Conservation (phyloP, 78 protist species). For the Isochrysis galbana region DNA sequence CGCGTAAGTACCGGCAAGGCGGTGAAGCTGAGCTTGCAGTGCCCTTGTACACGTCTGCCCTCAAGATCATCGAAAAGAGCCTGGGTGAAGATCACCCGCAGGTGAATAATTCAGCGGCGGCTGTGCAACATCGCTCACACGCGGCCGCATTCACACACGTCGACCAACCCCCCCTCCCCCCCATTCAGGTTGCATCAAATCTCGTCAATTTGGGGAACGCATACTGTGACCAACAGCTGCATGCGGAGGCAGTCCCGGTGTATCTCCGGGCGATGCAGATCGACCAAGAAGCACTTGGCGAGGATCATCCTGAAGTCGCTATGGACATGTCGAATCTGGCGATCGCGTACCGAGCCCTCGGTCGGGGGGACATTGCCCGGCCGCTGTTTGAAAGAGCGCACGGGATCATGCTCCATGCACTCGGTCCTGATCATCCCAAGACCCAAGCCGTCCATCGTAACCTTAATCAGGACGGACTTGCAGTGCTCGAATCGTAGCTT, state of each 20-base stretch:
- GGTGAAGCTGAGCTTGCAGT: neutral
- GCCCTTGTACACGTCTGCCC: neutral
- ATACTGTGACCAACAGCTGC: neutral
- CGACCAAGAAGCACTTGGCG: neutral
- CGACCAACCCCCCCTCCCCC: too few species aligned
- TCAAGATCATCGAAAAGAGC: neutral
- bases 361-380: neutral
- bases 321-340: conserved; percentile 6
- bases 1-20: neutral
- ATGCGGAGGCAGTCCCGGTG: neutral
- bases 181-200: neutral
- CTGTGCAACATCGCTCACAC: too few species aligned
- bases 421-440: neutral
- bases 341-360: neutral
- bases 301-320: conserved; percentile 7
- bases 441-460: neutral
- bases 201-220: conserved; percentile 24
- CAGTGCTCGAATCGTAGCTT: too few species aligned
- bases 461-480: neutral
- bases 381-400: neutral
- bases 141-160: too few species aligned
- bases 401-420: neutral
- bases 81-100: neutral
- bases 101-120: too few species aligned
- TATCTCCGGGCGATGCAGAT: neutral